phyloP scores from a whole-genome alignment of 768 basidiomycete species.

The Scleroderma citrinum region DNA sequence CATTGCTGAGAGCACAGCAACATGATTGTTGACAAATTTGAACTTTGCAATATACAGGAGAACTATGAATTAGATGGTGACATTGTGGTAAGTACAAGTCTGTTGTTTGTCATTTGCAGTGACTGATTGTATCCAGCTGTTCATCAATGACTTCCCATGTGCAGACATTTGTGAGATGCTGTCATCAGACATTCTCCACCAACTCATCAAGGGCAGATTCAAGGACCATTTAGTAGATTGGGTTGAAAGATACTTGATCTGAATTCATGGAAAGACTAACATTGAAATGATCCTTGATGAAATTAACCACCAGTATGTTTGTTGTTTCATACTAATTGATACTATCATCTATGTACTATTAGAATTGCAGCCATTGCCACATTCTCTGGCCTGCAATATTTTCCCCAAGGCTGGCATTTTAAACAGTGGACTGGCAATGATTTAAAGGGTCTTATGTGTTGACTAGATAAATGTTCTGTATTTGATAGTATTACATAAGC shows the following conservation, averaged over 20 bases:
- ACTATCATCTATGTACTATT: too few relatives aligned
- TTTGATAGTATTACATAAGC: too few relatives aligned
- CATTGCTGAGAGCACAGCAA: conserved; percentile 16
- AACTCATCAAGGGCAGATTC: conserved; percentile 41
- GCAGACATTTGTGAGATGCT: conserved; percentile 32
- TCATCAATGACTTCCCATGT: neutral
- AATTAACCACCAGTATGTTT: neutral
- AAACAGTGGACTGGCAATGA: too few relatives aligned
- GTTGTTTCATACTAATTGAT: neutral
- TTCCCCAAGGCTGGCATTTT: too few relatives aligned
- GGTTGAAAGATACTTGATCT: conserved; percentile 8
- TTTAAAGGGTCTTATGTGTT: conserved; percentile 1
- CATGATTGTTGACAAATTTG: conserved; percentile 7
- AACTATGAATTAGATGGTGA: conserved; percentile 3
- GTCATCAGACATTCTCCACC: conserved; percentile 39
- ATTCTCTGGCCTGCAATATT: too few relatives aligned
- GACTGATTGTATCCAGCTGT: neutral
- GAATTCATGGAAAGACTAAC: neutral
- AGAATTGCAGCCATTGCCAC: too few relatives aligned
- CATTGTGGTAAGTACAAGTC: neutral
- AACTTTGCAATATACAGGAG: conserved; percentile 16
- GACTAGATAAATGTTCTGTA: too few relatives aligned
- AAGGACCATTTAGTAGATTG: conserved; percentile 37
- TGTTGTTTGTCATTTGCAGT: neutral
- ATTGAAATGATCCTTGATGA: neutral